A percentile compares a stretch with the other conserved stretches of the same genome.
Conservation (phyloP, 2,329 filamentous ascomycete genomes). For the Ophiostoma sp. region DNA sequence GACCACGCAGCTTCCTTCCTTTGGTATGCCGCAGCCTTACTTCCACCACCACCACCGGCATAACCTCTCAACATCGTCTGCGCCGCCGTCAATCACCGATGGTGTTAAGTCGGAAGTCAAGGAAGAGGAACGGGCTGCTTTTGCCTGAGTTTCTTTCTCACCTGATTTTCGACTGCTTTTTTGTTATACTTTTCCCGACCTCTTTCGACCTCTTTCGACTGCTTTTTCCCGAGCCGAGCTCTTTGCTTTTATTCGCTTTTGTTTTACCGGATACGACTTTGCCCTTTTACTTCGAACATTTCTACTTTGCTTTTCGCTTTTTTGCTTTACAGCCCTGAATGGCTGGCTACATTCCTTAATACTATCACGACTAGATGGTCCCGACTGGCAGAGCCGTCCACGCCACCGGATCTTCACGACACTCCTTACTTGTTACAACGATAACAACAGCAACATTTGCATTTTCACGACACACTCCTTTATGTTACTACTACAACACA, state of each 20-base stretch:
- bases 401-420: slow-evolving; percentile 34
- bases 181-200: neutral
- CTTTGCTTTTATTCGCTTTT: neutral
- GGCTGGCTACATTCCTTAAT: slow-evolving; percentile 24
- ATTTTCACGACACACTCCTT: neutral
- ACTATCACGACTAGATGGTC: slow-evolving; percentile 18
- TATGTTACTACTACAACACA: neutral
- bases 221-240: slow-evolving; percentile 13
- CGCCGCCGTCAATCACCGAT: slow-evolving; percentile 33
- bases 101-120: slow-evolving; percentile 28
- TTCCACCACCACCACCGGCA: slow-evolving; percentile 36
- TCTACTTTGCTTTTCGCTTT: neutral
- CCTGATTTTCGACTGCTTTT: slow-evolving; percentile 11
- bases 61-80: slow-evolving; percentile 34
- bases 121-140: slow-evolving; percentile 16
- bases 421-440: slow-evolving; percentile 23
- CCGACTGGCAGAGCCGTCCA: slow-evolving; percentile 24
- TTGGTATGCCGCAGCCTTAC: neutral
- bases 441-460: neutral
- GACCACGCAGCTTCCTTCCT: slow-evolving; percentile 37
- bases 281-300: neutral
- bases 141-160: neutral
- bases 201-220: neutral
- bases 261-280: neutral
- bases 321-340: slow-evolving; percentile 17